Evolutionary conservation across 1,139 yeast species (phyloP).

Genomic region (Magnusiomyces suaveolens): DNA sequence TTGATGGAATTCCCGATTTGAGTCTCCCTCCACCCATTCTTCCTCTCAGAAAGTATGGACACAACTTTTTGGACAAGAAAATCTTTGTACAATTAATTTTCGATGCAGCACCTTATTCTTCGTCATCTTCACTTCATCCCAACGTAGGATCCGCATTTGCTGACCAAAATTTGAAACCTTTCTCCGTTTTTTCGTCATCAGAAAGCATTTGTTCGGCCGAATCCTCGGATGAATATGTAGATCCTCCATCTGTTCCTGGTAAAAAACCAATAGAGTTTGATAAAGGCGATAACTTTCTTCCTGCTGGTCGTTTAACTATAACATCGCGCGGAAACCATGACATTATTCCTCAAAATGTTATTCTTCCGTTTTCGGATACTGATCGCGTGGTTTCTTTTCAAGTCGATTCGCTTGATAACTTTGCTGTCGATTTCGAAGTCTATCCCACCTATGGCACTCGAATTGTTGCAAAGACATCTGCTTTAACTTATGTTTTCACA

Average conservation of each 20-base stretch:
- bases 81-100: slow-evolving; percentile 69
- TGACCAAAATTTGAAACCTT: background rate
- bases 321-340: slow-evolving; percentile 48
- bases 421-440: slow-evolving; percentile 78
- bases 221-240: background rate
- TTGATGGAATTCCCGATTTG: slow-evolving; percentile 78
- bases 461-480: slow-evolving; percentile 80
- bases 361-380: slow-evolving; percentile 67
- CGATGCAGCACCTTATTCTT: slow-evolving; percentile 38
- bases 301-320: slow-evolving; percentile 58
- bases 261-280: slow-evolving; percentile 29
- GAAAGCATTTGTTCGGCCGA: background rate
- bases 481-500: slow-evolving; percentile 47
- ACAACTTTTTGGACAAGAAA: slow-evolving; percentile 83
- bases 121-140: background rate
- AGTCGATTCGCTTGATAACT: slow-evolving; percentile 67
- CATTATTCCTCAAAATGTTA: slow-evolving; percentile 74
- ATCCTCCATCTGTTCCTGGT: background rate
- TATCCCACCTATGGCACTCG: slow-evolving; percentile 96
- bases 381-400: slow-evolving; percentile 75
- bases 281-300: slow-evolving; percentile 30
- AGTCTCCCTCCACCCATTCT: slow-evolving; percentile 92
- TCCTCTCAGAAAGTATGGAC: slow-evolving; percentile 89
- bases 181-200: background rate
- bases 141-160: background rate